Base-by-base conservation (phyloP, 352 stramenopile species). In the Thalassiosira hispida region DNA sequence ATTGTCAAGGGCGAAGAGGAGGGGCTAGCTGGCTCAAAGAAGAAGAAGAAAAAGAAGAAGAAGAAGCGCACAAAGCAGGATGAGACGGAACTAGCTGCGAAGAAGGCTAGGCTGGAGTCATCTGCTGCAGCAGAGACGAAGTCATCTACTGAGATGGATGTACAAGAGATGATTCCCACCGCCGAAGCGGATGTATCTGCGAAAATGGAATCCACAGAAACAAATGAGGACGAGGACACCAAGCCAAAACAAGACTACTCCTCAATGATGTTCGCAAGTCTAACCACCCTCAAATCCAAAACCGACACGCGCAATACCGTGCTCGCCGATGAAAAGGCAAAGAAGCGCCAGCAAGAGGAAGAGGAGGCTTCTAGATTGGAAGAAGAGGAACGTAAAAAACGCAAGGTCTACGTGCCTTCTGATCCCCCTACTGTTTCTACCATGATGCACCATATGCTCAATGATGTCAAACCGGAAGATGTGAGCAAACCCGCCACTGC, bases 251-350 rank as follows among this genome's bases (percentile, higher is more conserved):
- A 55, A 31, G 49, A 52, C 14, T 55, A 38, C 63, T 90, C 90
- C 29, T 73, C 90, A 70, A 92, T 93, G 84, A 93, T 93, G 87
- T 77, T 80, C 57, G 86, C 86, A 4, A 84, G 88, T 42, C 62
- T 94, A 1, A 76, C 83, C 23, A 81, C 51, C 42, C 65, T 91
- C 11, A 89, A 91, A 69, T 66, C 67, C 9, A 81, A 77, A 69
- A 88, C 42, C 12, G 72, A 81, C 29, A 60, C 60, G 60, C 74
- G 79, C 64, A 84, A 84, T 64, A 35, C 47, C 18, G 77, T 81
- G 63, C 38, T 87, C 5, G 42, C 68, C 11, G 53, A 71, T 33
- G 35, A 88, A 69, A 73, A 77, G 25, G 67, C 60, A 29, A 60
- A 25, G 42, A 65, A 75, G n/a, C 42, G 74, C 61, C 27, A 49